phyloP scores from a whole-genome alignment of 2,329 filamentous ascomycete genomes.

The Aspergillus unguis region DNA sequence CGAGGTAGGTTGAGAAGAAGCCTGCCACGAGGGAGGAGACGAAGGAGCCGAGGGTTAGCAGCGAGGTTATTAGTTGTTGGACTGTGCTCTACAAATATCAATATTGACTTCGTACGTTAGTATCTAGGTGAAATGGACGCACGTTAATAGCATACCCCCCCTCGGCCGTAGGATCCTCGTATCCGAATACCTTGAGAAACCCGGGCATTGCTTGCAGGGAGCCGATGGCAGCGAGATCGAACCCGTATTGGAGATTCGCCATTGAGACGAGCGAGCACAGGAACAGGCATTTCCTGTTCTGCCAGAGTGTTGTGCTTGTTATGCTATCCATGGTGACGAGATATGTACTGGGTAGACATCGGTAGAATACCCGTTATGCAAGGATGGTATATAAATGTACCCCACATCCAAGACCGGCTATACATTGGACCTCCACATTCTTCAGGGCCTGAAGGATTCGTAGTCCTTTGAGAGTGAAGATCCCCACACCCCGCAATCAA shows the following conservation, averaged over 20 bases:
- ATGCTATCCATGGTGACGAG: not conserved
- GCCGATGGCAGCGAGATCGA: not conserved
- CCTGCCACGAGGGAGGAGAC: not conserved
- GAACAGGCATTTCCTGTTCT: slow-evolving; percentile 19
- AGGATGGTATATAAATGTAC: too few relatives aligned
- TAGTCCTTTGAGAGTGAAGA: too few relatives aligned
- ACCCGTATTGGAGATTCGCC: slow-evolving; percentile 10
- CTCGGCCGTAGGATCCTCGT: not conserved
- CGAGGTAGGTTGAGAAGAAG: not conserved
- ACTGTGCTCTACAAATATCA: not conserved
- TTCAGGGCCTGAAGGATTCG: too few relatives aligned
- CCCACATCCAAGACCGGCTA: too few relatives aligned
- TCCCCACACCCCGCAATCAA: too few relatives aligned
- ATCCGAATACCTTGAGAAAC: slow-evolving; percentile 2
- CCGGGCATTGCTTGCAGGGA: slow-evolving; percentile 5
- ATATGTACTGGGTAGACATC: not conserved
- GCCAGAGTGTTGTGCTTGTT: slow-evolving; percentile 14
- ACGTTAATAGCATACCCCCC: slow-evolving; percentile 1
- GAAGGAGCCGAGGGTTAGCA: slow-evolving; percentile 2
- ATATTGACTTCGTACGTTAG: too few relatives aligned
- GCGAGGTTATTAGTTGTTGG: slow-evolving; percentile 5
- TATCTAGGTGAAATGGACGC: not conserved
- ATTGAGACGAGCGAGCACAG: slow-evolving; percentile 13
- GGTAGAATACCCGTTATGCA: not conserved
- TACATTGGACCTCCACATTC: too few relatives aligned